Percentiles rank a stretch among this genome's conserved stretches.
phyloP scores from a whole-genome alignment of 2,329 filamentous ascomycete genomes.

The Didymella pinodella region DNA sequence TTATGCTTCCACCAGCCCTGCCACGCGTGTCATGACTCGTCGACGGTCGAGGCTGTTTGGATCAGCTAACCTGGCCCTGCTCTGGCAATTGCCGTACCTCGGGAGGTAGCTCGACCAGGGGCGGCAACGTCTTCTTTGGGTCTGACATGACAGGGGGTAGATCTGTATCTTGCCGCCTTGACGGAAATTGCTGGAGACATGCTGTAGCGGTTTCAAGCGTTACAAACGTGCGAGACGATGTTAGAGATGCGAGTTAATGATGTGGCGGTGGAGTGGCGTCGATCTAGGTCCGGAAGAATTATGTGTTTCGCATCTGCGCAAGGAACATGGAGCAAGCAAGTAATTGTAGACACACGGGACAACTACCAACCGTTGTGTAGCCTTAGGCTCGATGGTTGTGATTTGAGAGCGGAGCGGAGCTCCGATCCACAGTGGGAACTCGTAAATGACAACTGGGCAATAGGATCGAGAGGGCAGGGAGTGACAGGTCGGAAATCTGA shows the following conservation, averaged over 20 bases:
- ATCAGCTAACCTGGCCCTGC: background rate
- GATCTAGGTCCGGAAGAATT: constrained; percentile 19
- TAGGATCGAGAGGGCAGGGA: background rate
- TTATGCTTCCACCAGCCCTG: constrained; percentile 3
- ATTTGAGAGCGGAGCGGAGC: background rate
- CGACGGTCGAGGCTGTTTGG: constrained; percentile 5
- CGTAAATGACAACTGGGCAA: background rate
- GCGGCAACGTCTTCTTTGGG: constrained; percentile 12
- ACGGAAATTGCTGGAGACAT: constrained; percentile 15
- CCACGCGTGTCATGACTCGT: constrained; percentile 10
- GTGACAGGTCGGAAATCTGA: background rate
- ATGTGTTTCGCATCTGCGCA: background rate
- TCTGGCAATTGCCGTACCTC: background rate
- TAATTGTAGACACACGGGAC: background rate
- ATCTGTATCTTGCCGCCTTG: constrained; percentile 4
- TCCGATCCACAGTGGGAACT: background rate
- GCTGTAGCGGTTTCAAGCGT: background rate
- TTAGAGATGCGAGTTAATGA: background rate
- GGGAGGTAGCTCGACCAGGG: background rate
- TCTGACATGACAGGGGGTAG: constrained; percentile 3
- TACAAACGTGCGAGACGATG: background rate
- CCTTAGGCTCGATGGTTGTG: background rate
- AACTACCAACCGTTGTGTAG: background rate
- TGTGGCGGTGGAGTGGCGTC: background rate
- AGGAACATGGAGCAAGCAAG: background rate